These are phyloP conservation scores for Trichoderma hamatum DNA, from an alignment of 2,329 filamentous ascomycete species.

Conservation along the genomic window DNA sequence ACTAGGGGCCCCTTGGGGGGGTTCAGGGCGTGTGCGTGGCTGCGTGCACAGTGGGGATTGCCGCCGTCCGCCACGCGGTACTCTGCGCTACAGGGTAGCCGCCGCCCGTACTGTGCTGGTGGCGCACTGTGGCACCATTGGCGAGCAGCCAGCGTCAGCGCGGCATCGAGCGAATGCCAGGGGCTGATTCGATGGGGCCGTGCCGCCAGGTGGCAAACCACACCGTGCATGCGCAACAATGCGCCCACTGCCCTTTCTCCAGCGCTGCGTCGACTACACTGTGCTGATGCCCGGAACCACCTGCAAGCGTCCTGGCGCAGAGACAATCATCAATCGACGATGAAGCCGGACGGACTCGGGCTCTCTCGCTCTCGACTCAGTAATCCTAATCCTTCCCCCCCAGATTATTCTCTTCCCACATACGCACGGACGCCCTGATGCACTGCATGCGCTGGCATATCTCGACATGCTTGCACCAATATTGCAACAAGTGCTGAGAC, in stretches of 20 bases:
- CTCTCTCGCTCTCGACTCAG: neutral
- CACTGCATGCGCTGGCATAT: neutral
- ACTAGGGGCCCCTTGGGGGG: neutral
- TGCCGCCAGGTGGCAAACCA: neutral
- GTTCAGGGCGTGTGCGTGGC: slow-evolving; percentile 6
- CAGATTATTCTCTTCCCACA: slow-evolving; percentile 16
- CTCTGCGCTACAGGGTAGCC: neutral
- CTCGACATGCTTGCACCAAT: neutral
- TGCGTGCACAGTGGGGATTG: neutral
- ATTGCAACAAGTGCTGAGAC: neutral
- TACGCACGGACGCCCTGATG: slow-evolving; percentile 2
- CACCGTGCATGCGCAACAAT: neutral
- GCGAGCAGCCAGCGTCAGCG: neutral
- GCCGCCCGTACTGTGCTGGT: neutral
- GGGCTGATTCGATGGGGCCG: neutral
- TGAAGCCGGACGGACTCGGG: neutral
- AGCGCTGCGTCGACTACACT: neutral
- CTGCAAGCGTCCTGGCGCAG: neutral
- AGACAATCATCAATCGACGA: neutral
- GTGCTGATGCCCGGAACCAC: neutral
- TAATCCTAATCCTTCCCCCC: neutral
- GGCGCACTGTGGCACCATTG: neutral
- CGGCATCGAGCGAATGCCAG: slow-evolving; percentile 14
- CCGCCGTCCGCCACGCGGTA: neutral
- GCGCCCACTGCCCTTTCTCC: neutral